A percentile compares a stretch with the other conserved stretches of the same genome.
These are phyloP conservation scores for Epichloe sylvatica DNA, from an alignment of 2,329 filamentous ascomycete species.

Conservation along the genomic window DNA sequence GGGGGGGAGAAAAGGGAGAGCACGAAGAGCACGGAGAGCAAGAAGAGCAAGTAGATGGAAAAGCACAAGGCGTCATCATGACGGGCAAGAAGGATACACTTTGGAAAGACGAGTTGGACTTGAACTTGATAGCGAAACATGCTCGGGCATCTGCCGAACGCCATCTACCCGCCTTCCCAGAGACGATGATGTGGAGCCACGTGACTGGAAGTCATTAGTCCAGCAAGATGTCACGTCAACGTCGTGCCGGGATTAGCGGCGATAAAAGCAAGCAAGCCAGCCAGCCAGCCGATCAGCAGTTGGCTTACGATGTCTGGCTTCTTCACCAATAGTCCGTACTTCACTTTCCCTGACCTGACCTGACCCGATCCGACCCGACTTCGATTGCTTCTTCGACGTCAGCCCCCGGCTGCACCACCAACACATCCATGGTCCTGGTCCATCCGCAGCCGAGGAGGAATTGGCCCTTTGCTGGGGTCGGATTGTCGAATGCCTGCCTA, in stretches of 20 bases:
- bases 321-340: too few species aligned
- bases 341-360: too few species aligned
- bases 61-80: not conserved
- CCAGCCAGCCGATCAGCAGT: too few species aligned
- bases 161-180: too few species aligned
- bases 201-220: conserved; percentile 1
- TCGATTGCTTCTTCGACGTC: too few species aligned
- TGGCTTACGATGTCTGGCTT: too few species aligned
- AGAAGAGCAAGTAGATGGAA: conserved; percentile 1
- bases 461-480: conserved; percentile 1
- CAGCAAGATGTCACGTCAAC: too few species aligned
- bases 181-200: conserved; percentile 1
- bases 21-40: conserved; percentile 2
- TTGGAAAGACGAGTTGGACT: conserved; percentile 6
- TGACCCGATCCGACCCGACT: too few species aligned
- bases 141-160: too few species aligned
- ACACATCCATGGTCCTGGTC: too few species aligned
- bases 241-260: not conserved
- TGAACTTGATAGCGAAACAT: too few species aligned
- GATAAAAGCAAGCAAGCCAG: not conserved
- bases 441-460: not conserved
- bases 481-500: not conserved
- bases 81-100: not conserved
- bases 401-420: too few species aligned
- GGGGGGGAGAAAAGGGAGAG: not conserved